A percentile compares a stretch with the other conserved stretches of the same genome.
These are phyloP conservation scores for Alternaria dauci DNA, from an alignment of 2,329 filamentous ascomycete species.

Conservation along the genomic window DNA sequence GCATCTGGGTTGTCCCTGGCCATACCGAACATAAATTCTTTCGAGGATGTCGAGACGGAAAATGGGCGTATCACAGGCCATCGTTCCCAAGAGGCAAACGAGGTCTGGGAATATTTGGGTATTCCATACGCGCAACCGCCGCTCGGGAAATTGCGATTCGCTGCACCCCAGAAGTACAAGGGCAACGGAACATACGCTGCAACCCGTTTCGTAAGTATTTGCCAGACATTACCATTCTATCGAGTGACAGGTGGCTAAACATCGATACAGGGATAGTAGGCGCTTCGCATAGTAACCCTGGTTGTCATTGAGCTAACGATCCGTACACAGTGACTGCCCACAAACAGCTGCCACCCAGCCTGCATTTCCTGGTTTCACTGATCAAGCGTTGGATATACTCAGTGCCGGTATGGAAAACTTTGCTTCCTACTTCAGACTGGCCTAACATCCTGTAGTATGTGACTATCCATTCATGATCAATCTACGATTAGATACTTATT, in stretches of 20 bases:
- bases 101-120: constrained; percentile 45
- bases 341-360: constrained; percentile 20
- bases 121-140: constrained; percentile 47
- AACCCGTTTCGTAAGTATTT: constrained; percentile 18
- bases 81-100: constrained; percentile 21
- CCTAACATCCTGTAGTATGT: neutral
- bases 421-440: neutral
- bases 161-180: constrained; percentile 30
- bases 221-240: neutral
- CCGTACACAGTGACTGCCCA: constrained; percentile 25
- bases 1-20: neutral
- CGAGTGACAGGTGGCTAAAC: neutral
- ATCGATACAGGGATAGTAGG: constrained; percentile 22
- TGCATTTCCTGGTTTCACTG: constrained; percentile 33
- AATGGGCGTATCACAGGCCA: constrained; percentile 36
- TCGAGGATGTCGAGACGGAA: constrained; percentile 29
- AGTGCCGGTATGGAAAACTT: neutral
- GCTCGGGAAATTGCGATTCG: constrained; percentile 42
- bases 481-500: no score
- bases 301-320: constrained; percentile 4
- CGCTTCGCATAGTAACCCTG: neutral
- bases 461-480: no score
- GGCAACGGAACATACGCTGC: constrained; percentile 15
- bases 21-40: constrained; percentile 1
- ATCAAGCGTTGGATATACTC: constrained; percentile 28